Base-by-base conservation (phyloP, 768 basidiomycete species). In the Symmetrospora coprosmae region DNA sequence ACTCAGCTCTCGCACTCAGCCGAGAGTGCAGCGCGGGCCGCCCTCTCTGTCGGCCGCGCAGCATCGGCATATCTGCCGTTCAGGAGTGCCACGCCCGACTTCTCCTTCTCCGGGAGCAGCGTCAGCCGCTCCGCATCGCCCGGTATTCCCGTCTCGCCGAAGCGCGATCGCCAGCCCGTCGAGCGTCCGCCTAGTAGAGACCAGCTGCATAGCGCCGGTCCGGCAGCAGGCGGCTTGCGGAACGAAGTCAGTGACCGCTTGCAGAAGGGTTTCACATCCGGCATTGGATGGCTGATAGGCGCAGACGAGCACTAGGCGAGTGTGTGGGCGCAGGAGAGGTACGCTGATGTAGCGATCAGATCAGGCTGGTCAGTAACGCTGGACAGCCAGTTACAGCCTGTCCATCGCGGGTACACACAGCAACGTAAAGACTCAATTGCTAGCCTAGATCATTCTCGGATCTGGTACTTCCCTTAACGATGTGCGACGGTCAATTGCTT, bases 1-100 rank as follows among this genome's bases (percentile, higher is more conserved):
- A n/a, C 34, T 19, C 25, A 41, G 13, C 38, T 62, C 27, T 14
- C 51, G 13, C 80, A 78, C 64, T 82, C 84, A 5, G 82, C 85
- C 1, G 87, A 87, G 68, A 83, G 85, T 1, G 84, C 86, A 14
- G 84, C 85, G 1, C 73, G 88, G 49, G 87, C 87, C 4, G 81
- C 79, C 51, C 77, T 81, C 66, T 85, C 87, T n/a, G 82, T 87
- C 75, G 80, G 79, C 65, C 80, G 79, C 51, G 82, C 87, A 33
- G 60, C 60, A n/a, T 40, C 34, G 17, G 27, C 60, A 23, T 61
- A 61, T 27, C 47, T 61, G 3, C 39, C 64, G 1, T 48, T 61
- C 14, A 51, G 46, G 21, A 50, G 41, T 2, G 50, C 40, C 2
- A 60, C 59, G 27, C 59, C 65, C 2, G 55, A 43, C 39, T 21